phyloP scores from a whole-genome alignment of 2,329 filamentous ascomycete genomes.

The Sporothrix curviconia region DNA sequence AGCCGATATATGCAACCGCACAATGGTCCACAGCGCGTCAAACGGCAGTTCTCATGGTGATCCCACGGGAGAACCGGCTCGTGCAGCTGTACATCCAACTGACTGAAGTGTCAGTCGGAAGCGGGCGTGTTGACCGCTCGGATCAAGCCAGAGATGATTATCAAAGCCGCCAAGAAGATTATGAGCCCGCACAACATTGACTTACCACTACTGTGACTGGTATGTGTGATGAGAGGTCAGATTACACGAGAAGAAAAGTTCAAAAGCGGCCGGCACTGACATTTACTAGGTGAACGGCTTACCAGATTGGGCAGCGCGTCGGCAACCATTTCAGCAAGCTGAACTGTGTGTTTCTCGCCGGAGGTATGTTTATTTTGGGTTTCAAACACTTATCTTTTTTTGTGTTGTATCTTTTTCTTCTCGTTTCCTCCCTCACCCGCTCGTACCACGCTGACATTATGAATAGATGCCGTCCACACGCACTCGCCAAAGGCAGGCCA shows the following conservation, averaged over 20 bases:
- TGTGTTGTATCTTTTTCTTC: background rate
- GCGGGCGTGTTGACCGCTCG: slow-evolving; percentile 49
- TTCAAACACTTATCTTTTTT: background rate
- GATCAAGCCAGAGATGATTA: slow-evolving; percentile 58
- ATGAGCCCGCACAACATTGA: slow-evolving; percentile 60
- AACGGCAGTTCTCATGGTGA: slow-evolving; percentile 51
- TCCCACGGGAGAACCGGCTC: slow-evolving; percentile 52
- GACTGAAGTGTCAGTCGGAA: slow-evolving; percentile 29
- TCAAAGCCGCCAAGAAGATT: slow-evolving; percentile 57
- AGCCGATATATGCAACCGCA: slow-evolving; percentile 46
- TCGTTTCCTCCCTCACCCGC: background rate
- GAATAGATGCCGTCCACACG: slow-evolving; percentile 42
- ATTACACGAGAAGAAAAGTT: background rate
- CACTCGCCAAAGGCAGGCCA: slow-evolving; percentile 48
- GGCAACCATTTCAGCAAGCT: slow-evolving; percentile 40
- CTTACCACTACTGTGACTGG: slow-evolving; percentile 48
- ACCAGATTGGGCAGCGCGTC: slow-evolving; percentile 53
- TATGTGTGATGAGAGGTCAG: background rate
- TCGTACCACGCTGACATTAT: no score
- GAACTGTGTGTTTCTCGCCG: slow-evolving; percentile 53
- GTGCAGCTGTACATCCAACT: slow-evolving; percentile 54
- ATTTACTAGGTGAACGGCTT: slow-evolving; percentile 34
- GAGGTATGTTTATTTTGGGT: slow-evolving; percentile 21
- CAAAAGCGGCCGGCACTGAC: background rate
- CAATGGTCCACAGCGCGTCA: slow-evolving; percentile 45